A percentile compares a stretch with the other conserved stretches of the same genome.
Conservation (phyloP, 2,329 filamentous ascomycete genomes). For the Claviceps purpurea region DNA sequence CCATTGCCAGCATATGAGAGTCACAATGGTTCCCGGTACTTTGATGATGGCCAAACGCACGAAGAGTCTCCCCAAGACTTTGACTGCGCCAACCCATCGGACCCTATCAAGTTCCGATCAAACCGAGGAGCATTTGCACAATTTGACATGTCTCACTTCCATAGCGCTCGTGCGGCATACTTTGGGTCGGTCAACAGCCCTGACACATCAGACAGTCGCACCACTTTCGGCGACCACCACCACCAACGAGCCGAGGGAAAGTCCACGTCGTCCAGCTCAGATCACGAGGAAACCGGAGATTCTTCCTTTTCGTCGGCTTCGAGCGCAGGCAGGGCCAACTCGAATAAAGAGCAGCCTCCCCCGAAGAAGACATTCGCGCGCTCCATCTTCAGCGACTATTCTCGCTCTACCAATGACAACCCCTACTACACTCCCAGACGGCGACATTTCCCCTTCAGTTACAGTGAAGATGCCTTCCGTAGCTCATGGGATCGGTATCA, state of each 20-base stretch:
- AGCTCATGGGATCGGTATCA: slow-evolving; percentile 1
- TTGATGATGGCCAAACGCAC: neutral
- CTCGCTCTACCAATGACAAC: slow-evolving; percentile 15
- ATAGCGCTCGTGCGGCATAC: neutral
- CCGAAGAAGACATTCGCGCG: neutral
- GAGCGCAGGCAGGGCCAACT: neutral
- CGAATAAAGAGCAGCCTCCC: neutral
- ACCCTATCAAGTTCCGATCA: neutral
- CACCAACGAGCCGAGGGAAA: neutral
- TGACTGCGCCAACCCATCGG: neutral
- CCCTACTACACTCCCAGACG: slow-evolving; percentile 22
- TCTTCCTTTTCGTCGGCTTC: slow-evolving; percentile 3
- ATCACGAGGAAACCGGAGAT: neutral
- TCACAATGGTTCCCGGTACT: neutral
- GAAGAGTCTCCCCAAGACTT: neutral
- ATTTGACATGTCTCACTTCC: slow-evolving; percentile 2
- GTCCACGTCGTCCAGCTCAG: neutral
- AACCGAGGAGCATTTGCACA: slow-evolving; percentile 3
- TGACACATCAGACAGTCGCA: neutral
- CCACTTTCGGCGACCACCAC: neutral
- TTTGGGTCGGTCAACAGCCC: neutral
- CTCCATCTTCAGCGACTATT: slow-evolving; percentile 13
- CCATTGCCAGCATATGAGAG: neutral
- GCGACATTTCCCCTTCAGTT: slow-evolving; percentile 5
- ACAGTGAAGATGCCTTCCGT: slow-evolving; percentile 1